Evolutionary conservation across 306 rosid species (phyloP).

Genomic region (Boehmeria nivea): DNA sequence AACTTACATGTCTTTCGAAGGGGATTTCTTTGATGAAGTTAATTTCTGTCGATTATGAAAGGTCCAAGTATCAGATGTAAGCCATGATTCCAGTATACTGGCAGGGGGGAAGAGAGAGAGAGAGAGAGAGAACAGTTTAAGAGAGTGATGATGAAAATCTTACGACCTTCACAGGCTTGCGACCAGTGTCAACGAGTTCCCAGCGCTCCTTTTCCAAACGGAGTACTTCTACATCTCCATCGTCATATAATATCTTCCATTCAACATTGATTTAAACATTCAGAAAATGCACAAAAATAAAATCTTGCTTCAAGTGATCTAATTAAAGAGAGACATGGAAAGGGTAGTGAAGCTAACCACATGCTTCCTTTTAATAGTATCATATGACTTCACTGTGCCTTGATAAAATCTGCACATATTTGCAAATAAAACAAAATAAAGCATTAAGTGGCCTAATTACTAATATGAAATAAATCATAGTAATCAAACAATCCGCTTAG

Average conservation of each 20-base stretch:
- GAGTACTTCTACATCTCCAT: slow-evolving; percentile 64
- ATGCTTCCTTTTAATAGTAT: slow-evolving; percentile 69
- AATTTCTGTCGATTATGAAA: slow-evolving; percentile 56
- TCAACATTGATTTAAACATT: slow-evolving; percentile 16
- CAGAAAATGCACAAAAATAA: background rate
- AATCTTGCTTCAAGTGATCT: slow-evolving; percentile 1
- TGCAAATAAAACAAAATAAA: slow-evolving; percentile 24
- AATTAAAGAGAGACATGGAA: slow-evolving; percentile 13
- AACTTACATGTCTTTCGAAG: slow-evolving; percentile 32
- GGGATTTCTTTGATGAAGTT: slow-evolving; percentile 40
- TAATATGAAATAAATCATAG: too few relatives aligned
- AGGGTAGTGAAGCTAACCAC: slow-evolving; percentile 61
- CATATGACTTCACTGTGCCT: slow-evolving; percentile 87
- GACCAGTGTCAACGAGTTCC: slow-evolving; percentile 48
- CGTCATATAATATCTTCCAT: slow-evolving; percentile 64
- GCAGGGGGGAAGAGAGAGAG: background rate
- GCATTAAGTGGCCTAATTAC: background rate
- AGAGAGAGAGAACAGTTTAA: slow-evolving; percentile 1
- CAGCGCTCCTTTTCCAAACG: slow-evolving; percentile 53
- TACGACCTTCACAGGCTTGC: slow-evolving; percentile 52
- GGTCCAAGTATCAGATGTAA: slow-evolving; percentile 19
- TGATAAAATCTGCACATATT: slow-evolving; percentile 62
- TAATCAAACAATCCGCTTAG: background rate
- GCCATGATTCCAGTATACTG: slow-evolving; percentile 12
- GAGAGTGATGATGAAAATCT: slow-evolving; percentile 1